Evolutionary conservation across 2,329 filamentous ascomycete genomes (phyloP).

Genomic region (Colletotrichum sp.): DNA sequence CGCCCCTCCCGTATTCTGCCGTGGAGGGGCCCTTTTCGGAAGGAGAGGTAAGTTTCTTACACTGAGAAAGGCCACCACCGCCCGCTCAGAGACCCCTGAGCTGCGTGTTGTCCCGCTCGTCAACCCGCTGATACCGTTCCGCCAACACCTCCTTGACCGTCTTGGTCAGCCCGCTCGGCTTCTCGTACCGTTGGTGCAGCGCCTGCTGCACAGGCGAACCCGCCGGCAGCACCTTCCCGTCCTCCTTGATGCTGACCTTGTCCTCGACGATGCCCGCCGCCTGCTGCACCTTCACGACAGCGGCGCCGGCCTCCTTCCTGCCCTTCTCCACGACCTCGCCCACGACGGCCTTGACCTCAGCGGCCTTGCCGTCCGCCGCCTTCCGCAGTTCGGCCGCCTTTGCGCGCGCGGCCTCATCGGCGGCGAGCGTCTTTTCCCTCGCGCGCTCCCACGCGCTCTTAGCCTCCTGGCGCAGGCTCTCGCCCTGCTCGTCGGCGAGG

Average conservation of each 20-base stretch:
- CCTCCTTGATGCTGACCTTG: constrained; percentile 38
- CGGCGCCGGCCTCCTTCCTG: constrained; percentile 7
- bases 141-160: constrained; percentile 58
- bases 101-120: constrained; percentile 48
- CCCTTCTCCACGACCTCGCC: constrained; percentile 16
- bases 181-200: constrained; percentile 56
- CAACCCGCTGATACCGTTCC: constrained; percentile 59
- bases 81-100: constrained; percentile 37
- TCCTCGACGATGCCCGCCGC: constrained; percentile 25
- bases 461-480: constrained; percentile 24
- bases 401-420: constrained; percentile 13
- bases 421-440: constrained; percentile 21
- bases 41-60: neutral
- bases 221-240: constrained; percentile 42
- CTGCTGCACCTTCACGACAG: constrained; percentile 33
- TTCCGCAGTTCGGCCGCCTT: constrained; percentile 14
- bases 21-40: neutral
- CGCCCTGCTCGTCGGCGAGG: constrained; percentile 23
- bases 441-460: constrained; percentile 24
- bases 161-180: constrained; percentile 45
- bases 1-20: neutral
- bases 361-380: constrained; percentile 3
- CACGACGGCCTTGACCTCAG: constrained; percentile 16
- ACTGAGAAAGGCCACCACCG: neutral
- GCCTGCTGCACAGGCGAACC: constrained; percentile 52